Percentiles rank a stretch among this genome's conserved stretches.
Evolutionary conservation across 2,329 filamentous ascomycete species (phyloP).

Genomic region (Tolypocladium capitatum): DNA sequence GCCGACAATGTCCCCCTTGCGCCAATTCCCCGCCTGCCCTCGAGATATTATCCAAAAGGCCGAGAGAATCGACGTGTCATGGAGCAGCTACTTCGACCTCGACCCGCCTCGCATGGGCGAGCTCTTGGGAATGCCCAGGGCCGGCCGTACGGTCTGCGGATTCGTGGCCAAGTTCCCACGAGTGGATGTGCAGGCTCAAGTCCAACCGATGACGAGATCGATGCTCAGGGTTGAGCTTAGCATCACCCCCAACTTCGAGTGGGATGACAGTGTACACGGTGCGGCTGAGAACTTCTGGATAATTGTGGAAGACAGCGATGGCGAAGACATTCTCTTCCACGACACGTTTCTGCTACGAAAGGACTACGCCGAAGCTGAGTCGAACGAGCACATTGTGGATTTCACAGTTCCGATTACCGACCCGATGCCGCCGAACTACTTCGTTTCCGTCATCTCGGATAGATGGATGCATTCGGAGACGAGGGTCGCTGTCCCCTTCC

Average conservation of each 20-base stretch:
- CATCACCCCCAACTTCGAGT: conserved; percentile 88
- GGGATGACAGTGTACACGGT: conserved; percentile 85
- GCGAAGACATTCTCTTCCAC: conserved; percentile 88
- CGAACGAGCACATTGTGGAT: conserved; percentile 88
- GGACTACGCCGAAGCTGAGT: conserved; percentile 73
- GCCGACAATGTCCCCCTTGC: conserved; percentile 93
- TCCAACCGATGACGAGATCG: conserved; percentile 87
- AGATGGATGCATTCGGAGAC: conserved; percentile 98
- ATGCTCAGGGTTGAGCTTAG: conserved; percentile 83
- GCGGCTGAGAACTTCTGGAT: conserved; percentile 92
- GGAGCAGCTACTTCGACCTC: conserved; percentile 88
- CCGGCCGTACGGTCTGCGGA: conserved; percentile 71
- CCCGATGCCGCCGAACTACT: conserved; percentile 97
- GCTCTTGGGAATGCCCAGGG: conserved; percentile 78
- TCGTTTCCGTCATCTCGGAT: conserved; percentile 88
- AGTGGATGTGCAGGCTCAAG: conserved; percentile 82
- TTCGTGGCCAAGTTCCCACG: conserved; percentile 88
- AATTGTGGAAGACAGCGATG: conserved; percentile 91
- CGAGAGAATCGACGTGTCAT: conserved; percentile 87
- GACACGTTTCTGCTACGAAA: conserved; percentile 87
- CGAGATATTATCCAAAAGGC: conserved; percentile 82
- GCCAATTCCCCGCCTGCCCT: conserved; percentile 76
- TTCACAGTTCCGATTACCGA: conserved; percentile 95
- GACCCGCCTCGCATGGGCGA: conserved; percentile 95
- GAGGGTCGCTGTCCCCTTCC: conserved; percentile 82